A percentile compares a stretch with the other conserved stretches of the same genome.
These are phyloP conservation scores for Colletotrichum tanaceti DNA, from an alignment of 2,329 filamentous ascomycete genomes.

Conservation along the genomic window DNA sequence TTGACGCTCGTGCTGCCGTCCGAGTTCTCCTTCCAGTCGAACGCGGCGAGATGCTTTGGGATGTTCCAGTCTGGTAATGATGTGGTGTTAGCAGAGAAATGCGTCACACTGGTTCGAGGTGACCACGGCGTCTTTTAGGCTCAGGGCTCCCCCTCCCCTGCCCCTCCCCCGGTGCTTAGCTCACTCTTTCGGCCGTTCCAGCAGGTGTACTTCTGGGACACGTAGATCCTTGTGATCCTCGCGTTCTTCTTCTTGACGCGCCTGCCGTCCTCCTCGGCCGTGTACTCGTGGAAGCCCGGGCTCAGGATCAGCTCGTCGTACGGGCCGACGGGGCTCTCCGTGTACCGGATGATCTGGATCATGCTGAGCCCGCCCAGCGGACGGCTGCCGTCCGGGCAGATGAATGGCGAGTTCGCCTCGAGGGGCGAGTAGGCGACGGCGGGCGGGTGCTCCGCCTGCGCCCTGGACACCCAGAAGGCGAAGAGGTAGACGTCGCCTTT, in stretches of 20 bases:
- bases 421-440: slow-evolving; percentile 59
- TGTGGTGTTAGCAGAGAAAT: neutral
- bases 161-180: no score
- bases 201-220: slow-evolving; percentile 63
- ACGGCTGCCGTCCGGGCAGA: slow-evolving; percentile 49
- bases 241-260: slow-evolving; percentile 50
- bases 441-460: slow-evolving; percentile 49
- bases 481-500: slow-evolving; percentile 59
- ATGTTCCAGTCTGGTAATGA: slow-evolving; percentile 65
- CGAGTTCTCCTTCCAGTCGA: slow-evolving; percentile 56
- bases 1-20: slow-evolving; percentile 54
- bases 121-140: neutral
- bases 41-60: slow-evolving; percentile 65
- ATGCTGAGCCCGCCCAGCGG: slow-evolving; percentile 59
- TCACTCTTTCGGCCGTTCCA: slow-evolving; percentile 65
- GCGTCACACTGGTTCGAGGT: no score
- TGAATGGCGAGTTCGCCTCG: slow-evolving; percentile 56
- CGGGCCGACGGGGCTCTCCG: slow-evolving; percentile 61
- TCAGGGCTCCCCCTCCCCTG: neutral
- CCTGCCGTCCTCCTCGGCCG: slow-evolving; percentile 50
- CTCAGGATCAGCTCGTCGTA: slow-evolving; percentile 65
- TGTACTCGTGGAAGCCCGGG: slow-evolving; percentile 60
- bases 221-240: slow-evolving; percentile 65
- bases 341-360: slow-evolving; percentile 64
- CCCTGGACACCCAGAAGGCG: slow-evolving; percentile 52